These are phyloP conservation scores for Plasmopara viticola DNA, from an alignment of 352 stramenopile genomes.

Conservation along the genomic window DNA sequence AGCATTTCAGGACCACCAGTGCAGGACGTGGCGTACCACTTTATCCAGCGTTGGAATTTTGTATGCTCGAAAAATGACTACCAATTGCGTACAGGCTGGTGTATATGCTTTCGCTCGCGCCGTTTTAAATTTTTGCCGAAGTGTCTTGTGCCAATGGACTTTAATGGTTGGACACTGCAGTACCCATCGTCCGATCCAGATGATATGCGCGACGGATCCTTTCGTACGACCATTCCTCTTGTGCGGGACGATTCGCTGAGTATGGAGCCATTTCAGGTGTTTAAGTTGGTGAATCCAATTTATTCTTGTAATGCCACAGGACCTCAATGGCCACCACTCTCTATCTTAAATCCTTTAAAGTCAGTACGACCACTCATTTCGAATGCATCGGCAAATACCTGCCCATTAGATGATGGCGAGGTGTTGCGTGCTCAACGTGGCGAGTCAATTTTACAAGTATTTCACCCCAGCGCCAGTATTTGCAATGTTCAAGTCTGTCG, in stretches of 20 bases:
- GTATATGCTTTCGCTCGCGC: slow-evolving; percentile 76
- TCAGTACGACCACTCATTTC: slow-evolving; percentile 20
- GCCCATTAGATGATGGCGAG: slow-evolving; percentile 34
- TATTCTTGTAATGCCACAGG: slow-evolving; percentile 31
- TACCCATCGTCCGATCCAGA: slow-evolving; percentile 62
- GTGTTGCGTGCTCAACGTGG: slow-evolving; percentile 57
- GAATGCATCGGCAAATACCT: slow-evolving; percentile 9
- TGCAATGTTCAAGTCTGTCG: slow-evolving; percentile 81
- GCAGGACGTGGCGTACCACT: slow-evolving; percentile 84
- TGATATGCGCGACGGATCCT: slow-evolving; percentile 23
- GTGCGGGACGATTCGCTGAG: slow-evolving; percentile 55
- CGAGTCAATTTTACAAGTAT: slow-evolving; percentile 55
- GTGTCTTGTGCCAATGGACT: slow-evolving; percentile 82
- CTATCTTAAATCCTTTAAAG: slow-evolving; percentile 28
- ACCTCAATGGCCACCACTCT: slow-evolving; percentile 21
- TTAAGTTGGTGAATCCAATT: slow-evolving; percentile 32
- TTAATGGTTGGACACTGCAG: slow-evolving; percentile 71
- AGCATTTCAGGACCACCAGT: slow-evolving; percentile 74
- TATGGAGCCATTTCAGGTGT: slow-evolving; percentile 48
- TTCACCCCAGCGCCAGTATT: slow-evolving; percentile 65
- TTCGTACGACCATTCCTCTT: slow-evolving; percentile 39
- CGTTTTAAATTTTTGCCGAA: slow-evolving; percentile 83
- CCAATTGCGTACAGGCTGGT: slow-evolving; percentile 79
- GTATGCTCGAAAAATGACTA: slow-evolving; percentile 86
- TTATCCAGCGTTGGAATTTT: slow-evolving; percentile 91